Evolutionary conservation across 2,329 filamentous ascomycete genomes (phyloP), one percentile per base, ranked within the genome.

Genomic region (Westerdykella ornata): DNA sequence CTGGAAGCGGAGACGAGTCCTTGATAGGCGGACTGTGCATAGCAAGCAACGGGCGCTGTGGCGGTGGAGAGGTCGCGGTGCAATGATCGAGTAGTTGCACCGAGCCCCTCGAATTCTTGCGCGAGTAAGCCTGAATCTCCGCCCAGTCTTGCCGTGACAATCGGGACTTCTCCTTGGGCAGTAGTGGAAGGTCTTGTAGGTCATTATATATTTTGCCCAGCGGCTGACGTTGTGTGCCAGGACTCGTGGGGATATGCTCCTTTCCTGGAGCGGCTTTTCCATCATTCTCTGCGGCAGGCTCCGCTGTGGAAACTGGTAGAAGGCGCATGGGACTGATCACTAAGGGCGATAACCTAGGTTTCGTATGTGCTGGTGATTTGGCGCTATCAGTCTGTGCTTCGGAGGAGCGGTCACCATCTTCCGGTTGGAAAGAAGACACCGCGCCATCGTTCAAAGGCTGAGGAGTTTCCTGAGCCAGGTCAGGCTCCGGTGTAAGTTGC

Each of bases 81-180:
- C 3, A 33, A 9, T 18, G n/a, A 17, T 33, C 30, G 8, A 33
- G 30, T 17, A 33, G 30, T 17, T 33, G 30, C 4, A 33, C 28
- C 22, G 13, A 13, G 14, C 47, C 47, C 38, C 52, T 56, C 15
- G 48, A 56, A 31, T 59, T 49, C 26, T 52, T 51, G 20, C 53
- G 53, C 3, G 59, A 53, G 37, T 65, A 65, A 1, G 57, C 57
- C 36, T 60, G 51, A 20, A 65, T 62, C 16, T 59, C 52, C 11
- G 54, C 54, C 61, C 60, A 65, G 33, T 65, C 61, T 22, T 63
- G 59, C 18, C 59, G 60, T 5, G 60, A 65, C 34, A 65, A 34
- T 13, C 60, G 52, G 9, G 59, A 52, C 28, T 53, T 59, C 11
- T 53, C 58, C 22, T 47, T 45, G 5, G 60, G 60, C 11, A 65